Conservation (phyloP, 371 early-diverging fungal genomes). For the Phascolomyces articulosus region DNA sequence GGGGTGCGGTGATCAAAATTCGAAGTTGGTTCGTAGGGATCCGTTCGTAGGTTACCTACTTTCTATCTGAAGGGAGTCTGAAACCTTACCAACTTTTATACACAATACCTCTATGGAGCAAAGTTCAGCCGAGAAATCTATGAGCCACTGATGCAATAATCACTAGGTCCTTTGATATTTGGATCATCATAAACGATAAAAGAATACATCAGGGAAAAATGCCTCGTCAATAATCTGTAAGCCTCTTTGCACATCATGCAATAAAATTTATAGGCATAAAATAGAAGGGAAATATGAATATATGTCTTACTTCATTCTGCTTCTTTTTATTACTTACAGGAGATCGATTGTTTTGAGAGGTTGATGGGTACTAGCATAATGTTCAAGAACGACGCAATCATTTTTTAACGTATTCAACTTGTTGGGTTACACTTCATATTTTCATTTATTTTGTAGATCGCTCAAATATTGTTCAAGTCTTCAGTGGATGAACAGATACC, state of each 20-base stretch:
- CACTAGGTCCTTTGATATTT: slow-evolving; percentile 16
- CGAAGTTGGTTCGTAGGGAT: too few relatives aligned
- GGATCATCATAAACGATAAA: slow-evolving; percentile 28
- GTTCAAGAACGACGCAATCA: slow-evolving; percentile 78
- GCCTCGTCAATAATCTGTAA: too few relatives aligned
- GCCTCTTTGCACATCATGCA: too few relatives aligned
- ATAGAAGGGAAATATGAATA: slow-evolving; percentile 16
- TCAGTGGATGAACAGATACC: slow-evolving; percentile 88
- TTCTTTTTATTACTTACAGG: slow-evolving; percentile 30
- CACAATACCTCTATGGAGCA: too few relatives aligned
- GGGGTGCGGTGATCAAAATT: too few relatives aligned
- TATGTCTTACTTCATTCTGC: slow-evolving; percentile 44
- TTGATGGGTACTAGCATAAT: slow-evolving; percentile 67
- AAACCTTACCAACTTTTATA: too few relatives aligned
- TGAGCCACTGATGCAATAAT: too few relatives aligned
- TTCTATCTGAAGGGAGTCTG: too few relatives aligned
- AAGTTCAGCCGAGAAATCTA: too few relatives aligned
- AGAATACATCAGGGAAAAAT: too few relatives aligned
- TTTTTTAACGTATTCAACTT: slow-evolving; percentile 53
- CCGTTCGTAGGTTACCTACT: too few relatives aligned
- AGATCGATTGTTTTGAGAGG: slow-evolving; percentile 84
- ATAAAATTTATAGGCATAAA: too few relatives aligned
- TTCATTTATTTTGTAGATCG: slow-evolving; percentile 49
- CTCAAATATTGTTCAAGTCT: slow-evolving; percentile 91
- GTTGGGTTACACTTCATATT: slow-evolving; percentile 35